phyloP scores from a whole-genome alignment of 495 filamentous ascomycete species.

The Aspergillus leporis region DNA sequence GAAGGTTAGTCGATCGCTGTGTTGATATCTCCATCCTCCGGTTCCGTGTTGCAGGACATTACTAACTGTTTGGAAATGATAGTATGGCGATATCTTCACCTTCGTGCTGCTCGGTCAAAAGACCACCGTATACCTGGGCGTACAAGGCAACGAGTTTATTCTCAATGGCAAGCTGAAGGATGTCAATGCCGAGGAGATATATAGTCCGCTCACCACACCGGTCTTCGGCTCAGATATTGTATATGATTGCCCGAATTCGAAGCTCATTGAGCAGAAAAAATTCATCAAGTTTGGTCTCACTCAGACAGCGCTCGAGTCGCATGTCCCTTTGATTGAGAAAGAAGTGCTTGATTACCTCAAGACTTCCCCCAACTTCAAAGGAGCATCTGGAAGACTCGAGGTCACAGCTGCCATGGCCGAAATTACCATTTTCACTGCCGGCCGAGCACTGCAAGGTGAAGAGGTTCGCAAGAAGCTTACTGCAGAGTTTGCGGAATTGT shows the following conservation, averaged over 20 bases:
- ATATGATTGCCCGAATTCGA: conserved; percentile 84
- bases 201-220: conserved; percentile 77
- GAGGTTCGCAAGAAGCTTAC: conserved; percentile 75
- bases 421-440: conserved; percentile 84
- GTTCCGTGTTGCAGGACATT: background rate
- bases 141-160: conserved; percentile 84
- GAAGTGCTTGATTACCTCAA: conserved; percentile 74
- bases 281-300: conserved; percentile 88
- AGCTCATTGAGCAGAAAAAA: conserved; percentile 86
- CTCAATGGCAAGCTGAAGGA: conserved; percentile 82
- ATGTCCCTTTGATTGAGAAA: conserved; percentile 75
- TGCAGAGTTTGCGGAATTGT: conserved; percentile 64
- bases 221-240: conserved; percentile 86
- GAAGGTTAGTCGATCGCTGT: conserved; percentile 55
- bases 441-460: conserved; percentile 75
- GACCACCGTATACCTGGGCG: conserved; percentile 74
- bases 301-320: conserved; percentile 70
- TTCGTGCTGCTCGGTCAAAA: conserved; percentile 75
- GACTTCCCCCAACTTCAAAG: conserved; percentile 64
- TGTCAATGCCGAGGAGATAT: conserved; percentile 80
- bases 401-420: conserved; percentile 73
- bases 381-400: conserved; percentile 61
- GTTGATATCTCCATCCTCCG: background rate
- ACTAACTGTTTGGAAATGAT: conserved; percentile 9
- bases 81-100: conserved; percentile 82